Percentiles rank a stretch among this genome's conserved stretches.
Conservation (phyloP, 1,139 yeast species). For the Kodamaea alishanica region DNA sequence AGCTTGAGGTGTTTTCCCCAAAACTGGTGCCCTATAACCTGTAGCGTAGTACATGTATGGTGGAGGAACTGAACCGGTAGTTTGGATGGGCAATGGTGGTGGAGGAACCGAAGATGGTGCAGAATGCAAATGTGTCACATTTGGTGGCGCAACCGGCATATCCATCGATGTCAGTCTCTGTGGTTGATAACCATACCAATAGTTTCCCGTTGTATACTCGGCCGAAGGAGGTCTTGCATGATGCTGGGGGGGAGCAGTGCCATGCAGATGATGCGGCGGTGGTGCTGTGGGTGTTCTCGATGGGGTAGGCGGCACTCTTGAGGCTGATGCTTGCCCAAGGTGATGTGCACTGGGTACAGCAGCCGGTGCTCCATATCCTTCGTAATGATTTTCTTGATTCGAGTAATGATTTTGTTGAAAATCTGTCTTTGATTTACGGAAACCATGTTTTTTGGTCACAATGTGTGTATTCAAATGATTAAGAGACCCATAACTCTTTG, state of each 20-base stretch:
- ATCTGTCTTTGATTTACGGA: constrained; percentile 65
- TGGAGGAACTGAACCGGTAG: not conserved
- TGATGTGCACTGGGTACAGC: constrained; percentile 1
- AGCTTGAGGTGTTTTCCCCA: too few species aligned
- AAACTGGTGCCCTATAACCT: not conserved
- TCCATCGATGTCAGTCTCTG: constrained; percentile 1
- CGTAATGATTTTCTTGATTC: constrained; percentile 6
- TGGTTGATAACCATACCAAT: constrained; percentile 27
- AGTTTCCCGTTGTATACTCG: constrained; percentile 24
- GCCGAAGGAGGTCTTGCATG: constrained; percentile 13
- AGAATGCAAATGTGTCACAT: not conserved
- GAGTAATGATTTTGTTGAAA: constrained; percentile 34
- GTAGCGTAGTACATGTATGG: constrained; percentile 1
- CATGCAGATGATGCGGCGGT: not conserved
- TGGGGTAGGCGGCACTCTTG: too few species aligned
- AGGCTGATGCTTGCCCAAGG: not conserved
- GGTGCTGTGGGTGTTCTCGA: not conserved
- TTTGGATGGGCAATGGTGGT: not conserved
- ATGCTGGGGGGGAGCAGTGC: not conserved
- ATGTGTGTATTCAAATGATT: constrained; percentile 79
- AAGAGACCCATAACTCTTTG: constrained; percentile 70
- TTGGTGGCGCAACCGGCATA: too few species aligned
- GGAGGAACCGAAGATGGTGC: not conserved
- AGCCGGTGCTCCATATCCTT: constrained; percentile 3
- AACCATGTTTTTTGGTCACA: constrained; percentile 68